Evolutionary conservation across 257 asterid species (phyloP).

Genomic region (Forsythia suspensa): DNA sequence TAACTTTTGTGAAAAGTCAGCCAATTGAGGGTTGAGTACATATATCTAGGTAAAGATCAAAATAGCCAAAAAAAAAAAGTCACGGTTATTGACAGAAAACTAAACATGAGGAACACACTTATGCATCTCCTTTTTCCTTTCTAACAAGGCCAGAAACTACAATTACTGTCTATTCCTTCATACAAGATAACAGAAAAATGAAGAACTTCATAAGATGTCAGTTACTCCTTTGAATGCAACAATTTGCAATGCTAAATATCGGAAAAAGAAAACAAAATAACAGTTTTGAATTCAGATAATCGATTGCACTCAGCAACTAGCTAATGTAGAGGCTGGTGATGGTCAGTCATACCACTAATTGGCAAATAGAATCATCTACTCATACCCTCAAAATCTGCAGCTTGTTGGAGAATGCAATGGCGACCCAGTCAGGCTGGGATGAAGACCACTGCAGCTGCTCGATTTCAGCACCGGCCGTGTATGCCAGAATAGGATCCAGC

Average conservation of each 20-base stretch:
- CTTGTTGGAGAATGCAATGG: conserved; percentile 93
- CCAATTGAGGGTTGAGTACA: not conserved
- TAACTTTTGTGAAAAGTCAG: not conserved
- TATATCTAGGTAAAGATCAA: conserved; percentile 14
- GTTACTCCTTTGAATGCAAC: not conserved
- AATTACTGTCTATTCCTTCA: conserved; percentile 22
- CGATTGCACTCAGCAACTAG: conserved; percentile 25
- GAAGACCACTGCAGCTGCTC: conserved; percentile 99
- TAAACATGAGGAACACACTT: conserved; percentile 16
- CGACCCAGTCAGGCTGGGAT: conserved; percentile 97
- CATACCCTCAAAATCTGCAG: conserved; percentile 97
- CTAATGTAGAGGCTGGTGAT: conserved; percentile 29
- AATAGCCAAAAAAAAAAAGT: not conserved
- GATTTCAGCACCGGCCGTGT: conserved; percentile 93
- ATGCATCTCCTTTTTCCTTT: conserved; percentile 24
- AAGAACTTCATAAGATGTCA: conserved; percentile 4
- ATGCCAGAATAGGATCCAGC: conserved; percentile 89
- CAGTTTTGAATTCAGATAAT: not conserved
- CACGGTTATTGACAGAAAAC: conserved; percentile 13
- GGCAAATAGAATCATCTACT: conserved; percentile 39
- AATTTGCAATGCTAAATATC: not conserved
- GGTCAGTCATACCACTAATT: conserved; percentile 34
- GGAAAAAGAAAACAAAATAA: not conserved
- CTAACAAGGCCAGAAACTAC: conserved; percentile 29
- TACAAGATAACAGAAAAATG: conserved; percentile 28